Evolutionary conservation across 108 stramenopile species (phyloP).

Genomic region (Pseudonitzschia pungens): DNA sequence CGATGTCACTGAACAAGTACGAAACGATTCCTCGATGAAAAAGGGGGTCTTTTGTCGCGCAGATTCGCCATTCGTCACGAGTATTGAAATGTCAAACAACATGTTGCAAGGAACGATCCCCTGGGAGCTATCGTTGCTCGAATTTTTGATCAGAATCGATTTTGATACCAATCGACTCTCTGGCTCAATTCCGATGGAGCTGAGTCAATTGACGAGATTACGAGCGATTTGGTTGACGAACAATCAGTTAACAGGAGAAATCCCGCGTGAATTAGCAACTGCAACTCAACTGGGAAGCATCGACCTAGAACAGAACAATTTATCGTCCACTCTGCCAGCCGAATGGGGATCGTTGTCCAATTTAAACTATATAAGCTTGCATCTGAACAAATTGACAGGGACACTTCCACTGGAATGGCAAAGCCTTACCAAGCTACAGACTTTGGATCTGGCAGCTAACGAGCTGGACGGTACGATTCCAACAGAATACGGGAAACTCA

Average conservation of each 20-base stretch:
- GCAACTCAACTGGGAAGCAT: conserved; percentile 11
- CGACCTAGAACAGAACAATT: conserved; percentile 4
- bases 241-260: conserved; percentile 1
- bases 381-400: background rate
- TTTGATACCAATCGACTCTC: conserved; percentile 15
- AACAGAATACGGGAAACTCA: conserved; percentile 39
- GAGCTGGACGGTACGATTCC: conserved; percentile 46
- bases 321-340: conserved; percentile 3
- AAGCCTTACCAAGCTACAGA: background rate
- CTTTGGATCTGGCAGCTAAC: conserved; percentile 15
- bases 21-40: background rate
- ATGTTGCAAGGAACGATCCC: conserved; percentile 2
- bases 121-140: conserved; percentile 21
- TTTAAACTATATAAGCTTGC: conserved; percentile 3
- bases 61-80: background rate
- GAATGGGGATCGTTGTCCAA: conserved; percentile 19
- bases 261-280: conserved; percentile 12
- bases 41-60: conserved; percentile 9
- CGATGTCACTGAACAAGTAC: background rate
- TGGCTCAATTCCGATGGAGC: conserved; percentile 14
- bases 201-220: conserved; percentile 6
- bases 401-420: conserved; percentile 13
- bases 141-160: conserved; percentile 4
- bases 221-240: conserved; percentile 4
- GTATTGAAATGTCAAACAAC: conserved; percentile 7